These are phyloP conservation scores for Zoysia japonica DNA, from an alignment of 176 grass and related monocot genomes.

Conservation along the genomic window DNA sequence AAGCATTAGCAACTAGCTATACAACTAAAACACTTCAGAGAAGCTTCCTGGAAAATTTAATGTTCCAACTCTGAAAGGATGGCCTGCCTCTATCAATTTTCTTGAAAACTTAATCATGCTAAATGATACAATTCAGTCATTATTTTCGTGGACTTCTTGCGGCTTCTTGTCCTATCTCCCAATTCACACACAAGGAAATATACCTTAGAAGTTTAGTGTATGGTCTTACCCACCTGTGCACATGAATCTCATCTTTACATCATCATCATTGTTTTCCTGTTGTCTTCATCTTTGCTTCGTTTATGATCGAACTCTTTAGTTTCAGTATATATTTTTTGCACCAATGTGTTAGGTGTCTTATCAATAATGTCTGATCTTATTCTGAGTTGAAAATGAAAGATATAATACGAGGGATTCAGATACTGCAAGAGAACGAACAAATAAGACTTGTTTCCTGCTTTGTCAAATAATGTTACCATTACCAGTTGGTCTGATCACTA, in stretches of 20 bases:
- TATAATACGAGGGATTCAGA: background rate
- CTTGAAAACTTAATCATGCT: background rate
- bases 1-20: too few relatives aligned
- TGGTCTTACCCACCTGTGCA: background rate
- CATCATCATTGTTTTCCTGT: background rate
- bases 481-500: background rate
- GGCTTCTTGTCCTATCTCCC: background rate
- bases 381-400: background rate
- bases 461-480: background rate
- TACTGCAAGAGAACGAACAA: background rate
- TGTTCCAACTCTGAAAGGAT: too few relatives aligned
- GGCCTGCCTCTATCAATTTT: background rate
- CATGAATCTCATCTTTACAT: constrained; percentile 9
- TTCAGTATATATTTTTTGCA: background rate
- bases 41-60: too few relatives aligned
- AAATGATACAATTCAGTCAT: background rate
- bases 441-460: constrained; percentile 5
- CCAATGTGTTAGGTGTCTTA: background rate
- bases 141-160: background rate
- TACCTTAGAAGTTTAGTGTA: background rate
- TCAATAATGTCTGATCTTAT: background rate
- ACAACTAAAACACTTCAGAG: too few relatives aligned
- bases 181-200: background rate
- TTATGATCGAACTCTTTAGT: background rate
- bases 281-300: background rate